Base-by-base conservation (phyloP, 768 basidiomycete species). In the Bullera alba region DNA sequence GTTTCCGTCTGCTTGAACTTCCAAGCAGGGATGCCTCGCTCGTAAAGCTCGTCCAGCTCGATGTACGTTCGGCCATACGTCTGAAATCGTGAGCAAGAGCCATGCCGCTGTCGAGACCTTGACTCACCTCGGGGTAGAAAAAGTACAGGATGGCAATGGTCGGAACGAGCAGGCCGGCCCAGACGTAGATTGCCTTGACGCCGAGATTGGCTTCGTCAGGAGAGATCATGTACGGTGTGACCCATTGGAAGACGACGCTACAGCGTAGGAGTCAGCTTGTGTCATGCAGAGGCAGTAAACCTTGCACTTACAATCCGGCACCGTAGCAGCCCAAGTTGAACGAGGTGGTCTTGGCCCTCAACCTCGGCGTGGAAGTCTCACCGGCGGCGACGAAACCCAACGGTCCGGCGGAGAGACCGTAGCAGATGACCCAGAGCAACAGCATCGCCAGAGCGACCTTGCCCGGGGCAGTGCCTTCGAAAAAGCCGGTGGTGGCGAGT, bases 11-110 rank as follows among this genome's bases (percentile, higher is more conserved):
- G 14, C 36, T 42, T 46, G 42, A 61, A 61, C 21, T 41, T 36
- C 44, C 60, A 51, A 38, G 60, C 60, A 5, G 50, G 47, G 16
- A 61, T 52, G 14, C 36, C 30, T 22, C 60, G 52, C 21, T 54
- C 53, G 46, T 57, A 61, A 6, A 61, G 56, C 53, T 61, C 60
- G 41, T 61, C 60, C 16, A 61, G 32, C 49, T 61, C 60, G 19
- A 25, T 27, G 39, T 58, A 61, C 6, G 49, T 51, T 21, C 56
- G 48, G 22, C 60, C 60, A 32, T 42, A 41, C 5, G 56, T 57
- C 46, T 56, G 37, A 23, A 15, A 27, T 6, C 8, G 28, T n/a
- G 28, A n/a, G 41, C 12, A 8, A 21, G 39, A 16, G 12, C n/a
- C 4, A 27, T 12, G 5, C 5, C 1, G n/a, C 12, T 35, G 10